Conservation (phyloP, 2,329 filamentous ascomycete species). For the Fusarium haematococcum region DNA sequence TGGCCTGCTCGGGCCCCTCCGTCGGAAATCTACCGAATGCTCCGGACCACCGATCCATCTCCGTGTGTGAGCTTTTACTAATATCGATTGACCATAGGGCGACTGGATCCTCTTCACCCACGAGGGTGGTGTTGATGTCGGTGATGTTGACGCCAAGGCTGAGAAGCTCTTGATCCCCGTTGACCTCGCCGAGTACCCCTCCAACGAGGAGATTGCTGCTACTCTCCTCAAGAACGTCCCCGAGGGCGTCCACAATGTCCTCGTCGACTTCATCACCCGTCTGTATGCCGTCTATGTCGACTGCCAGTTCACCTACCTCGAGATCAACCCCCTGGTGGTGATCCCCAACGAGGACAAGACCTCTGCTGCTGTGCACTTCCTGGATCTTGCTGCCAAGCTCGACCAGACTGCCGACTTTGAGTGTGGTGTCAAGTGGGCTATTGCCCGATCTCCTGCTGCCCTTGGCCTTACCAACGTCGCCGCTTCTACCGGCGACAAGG, state of each 20-base stretch:
- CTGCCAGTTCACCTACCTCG: constrained; percentile 99
- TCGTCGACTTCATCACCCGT: constrained; percentile 98
- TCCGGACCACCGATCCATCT: constrained; percentile 12
- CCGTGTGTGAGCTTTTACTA: constrained; percentile 32
- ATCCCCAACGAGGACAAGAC: constrained; percentile 94
- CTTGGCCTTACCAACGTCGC: constrained; percentile 82
- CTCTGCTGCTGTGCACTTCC: constrained; percentile 95
- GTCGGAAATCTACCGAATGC: constrained; percentile 21
- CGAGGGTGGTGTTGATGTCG: constrained; percentile 99
- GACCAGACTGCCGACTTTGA: constrained; percentile 99
- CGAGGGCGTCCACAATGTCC: constrained; percentile 94
- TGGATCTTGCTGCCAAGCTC: constrained; percentile 97
- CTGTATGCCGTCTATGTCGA: constrained; percentile 99
- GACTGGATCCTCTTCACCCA: constrained; percentile 99
- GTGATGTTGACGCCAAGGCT: constrained; percentile 98
- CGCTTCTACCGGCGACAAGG: constrained; percentile 74
- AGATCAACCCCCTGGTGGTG: constrained; percentile 99
- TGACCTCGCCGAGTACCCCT: constrained; percentile 93
- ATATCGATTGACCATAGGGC: constrained; percentile 69
- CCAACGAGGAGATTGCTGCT: constrained; percentile 91
- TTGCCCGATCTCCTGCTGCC: constrained; percentile 90
- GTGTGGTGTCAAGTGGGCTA: constrained; percentile 98
- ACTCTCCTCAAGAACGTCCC: constrained; percentile 93
- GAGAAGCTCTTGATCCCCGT: constrained; percentile 99
- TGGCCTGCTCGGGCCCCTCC: constrained; percentile 28